These are phyloP conservation scores for Salisapilia sapeloensis DNA, from an alignment of 352 stramenopile species.

Conservation along the genomic window DNA sequence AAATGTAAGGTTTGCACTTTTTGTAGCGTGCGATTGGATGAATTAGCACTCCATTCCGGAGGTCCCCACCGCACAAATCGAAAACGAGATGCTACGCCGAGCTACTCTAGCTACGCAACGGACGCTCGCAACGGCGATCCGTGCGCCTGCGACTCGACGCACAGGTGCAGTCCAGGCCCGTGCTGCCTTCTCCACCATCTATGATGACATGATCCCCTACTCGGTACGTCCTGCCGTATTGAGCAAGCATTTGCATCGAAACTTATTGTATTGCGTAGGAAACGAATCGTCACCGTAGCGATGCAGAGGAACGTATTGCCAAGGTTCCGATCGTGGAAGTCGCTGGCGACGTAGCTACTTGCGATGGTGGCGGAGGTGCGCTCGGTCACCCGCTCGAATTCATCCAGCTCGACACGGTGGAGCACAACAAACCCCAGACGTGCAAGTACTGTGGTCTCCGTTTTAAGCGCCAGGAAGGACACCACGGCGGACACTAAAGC, in stretches of 20 bases:
- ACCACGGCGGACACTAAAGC: slow-evolving; percentile 41
- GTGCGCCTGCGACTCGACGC: slow-evolving; percentile 2
- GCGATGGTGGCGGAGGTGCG: slow-evolving; percentile 89
- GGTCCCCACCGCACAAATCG: no score
- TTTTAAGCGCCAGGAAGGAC: slow-evolving; percentile 75
- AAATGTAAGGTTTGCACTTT: no score
- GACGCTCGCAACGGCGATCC: slow-evolving; percentile 5
- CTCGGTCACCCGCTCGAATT: slow-evolving; percentile 95
- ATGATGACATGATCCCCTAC: slow-evolving; percentile 42
- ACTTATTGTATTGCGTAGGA: slow-evolving; percentile 17
- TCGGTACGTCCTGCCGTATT: slow-evolving; percentile 18
- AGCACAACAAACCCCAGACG: slow-evolving; percentile 42
- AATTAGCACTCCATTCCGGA: no score
- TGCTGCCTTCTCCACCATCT: slow-evolving; percentile 43
- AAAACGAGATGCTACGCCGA: slow-evolving; percentile 24
- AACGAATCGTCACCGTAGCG: slow-evolving; percentile 72
- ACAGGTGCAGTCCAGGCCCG: slow-evolving; percentile 6
- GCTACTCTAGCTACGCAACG: slow-evolving; percentile 15
- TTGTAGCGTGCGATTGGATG: no score
- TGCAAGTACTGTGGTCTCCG: slow-evolving; percentile 90
- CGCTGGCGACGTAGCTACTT: slow-evolving; percentile 82
- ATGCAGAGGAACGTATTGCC: slow-evolving; percentile 80
- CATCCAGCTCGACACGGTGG: slow-evolving; percentile 83
- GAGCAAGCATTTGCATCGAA: slow-evolving; percentile 3
- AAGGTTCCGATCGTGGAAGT: slow-evolving; percentile 85